Evolutionary conservation across 805 yeast genomes (phyloP).

Genomic region (Isabelozyma pseudorhagii): DNA sequence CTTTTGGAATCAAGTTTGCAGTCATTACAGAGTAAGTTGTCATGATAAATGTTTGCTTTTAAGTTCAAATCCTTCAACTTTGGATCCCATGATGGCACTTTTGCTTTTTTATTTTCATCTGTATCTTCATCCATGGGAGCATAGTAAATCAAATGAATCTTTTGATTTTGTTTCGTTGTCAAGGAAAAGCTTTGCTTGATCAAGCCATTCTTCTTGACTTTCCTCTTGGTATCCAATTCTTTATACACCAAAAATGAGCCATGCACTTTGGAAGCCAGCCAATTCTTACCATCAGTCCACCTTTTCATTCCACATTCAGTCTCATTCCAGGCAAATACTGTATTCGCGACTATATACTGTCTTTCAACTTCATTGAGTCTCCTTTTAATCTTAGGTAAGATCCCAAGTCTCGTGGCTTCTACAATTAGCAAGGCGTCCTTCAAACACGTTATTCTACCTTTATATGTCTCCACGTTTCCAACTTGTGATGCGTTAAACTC

Average conservation of each 20-base stretch:
- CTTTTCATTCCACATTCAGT: constrained; percentile 66
- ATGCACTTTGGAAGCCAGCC: constrained; percentile 68
- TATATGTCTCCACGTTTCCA: constrained; percentile 35
- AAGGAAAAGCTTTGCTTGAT: constrained; percentile 64
- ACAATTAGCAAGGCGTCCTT: constrained; percentile 62
- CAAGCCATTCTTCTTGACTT: constrained; percentile 47
- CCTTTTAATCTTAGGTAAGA: constrained; percentile 57
- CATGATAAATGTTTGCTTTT: constrained; percentile 19
- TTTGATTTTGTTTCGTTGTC: constrained; percentile 49
- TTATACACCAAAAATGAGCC: constrained; percentile 41
- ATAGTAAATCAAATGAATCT: constrained; percentile 58
- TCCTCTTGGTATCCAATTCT: constrained; percentile 47
- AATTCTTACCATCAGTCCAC: constrained; percentile 75
- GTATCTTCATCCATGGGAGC: neutral
- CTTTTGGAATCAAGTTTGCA: neutral
- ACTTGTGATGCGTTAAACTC: constrained; percentile 3
- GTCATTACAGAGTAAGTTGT: constrained; percentile 9
- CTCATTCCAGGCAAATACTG: constrained; percentile 72
- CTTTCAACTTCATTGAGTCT: constrained; percentile 59
- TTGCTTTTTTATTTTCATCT: constrained; percentile 3
- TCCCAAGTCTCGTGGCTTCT: constrained; percentile 59
- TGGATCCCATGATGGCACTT: constrained; percentile 23
- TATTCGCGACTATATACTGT: constrained; percentile 50
- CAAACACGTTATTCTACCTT: constrained; percentile 55
- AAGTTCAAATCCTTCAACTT: constrained; percentile 15